A percentile compares a stretch with the other conserved stretches of the same genome.
These are phyloP conservation scores for Gymnopilus dilepis DNA, from an alignment of 768 basidiomycete genomes.

Conservation along the genomic window DNA sequence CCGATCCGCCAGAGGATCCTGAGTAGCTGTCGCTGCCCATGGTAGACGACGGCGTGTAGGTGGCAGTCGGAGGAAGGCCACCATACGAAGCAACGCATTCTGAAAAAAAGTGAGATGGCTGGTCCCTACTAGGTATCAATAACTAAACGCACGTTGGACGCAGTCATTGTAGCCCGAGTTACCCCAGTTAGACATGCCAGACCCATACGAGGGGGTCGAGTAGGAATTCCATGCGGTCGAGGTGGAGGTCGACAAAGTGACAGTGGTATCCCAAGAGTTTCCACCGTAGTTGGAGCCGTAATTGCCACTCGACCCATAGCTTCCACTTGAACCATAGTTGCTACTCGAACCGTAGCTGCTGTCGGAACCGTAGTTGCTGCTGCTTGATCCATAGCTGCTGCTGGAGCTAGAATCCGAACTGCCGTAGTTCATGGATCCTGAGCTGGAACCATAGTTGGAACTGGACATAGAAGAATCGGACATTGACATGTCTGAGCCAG, in stretches of 20 bases:
- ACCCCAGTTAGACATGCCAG: slow-evolving; percentile 64
- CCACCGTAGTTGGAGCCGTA: slow-evolving; percentile 14
- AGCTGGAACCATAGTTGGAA: slow-evolving; percentile 8
- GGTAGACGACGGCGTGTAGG: slow-evolving; percentile 32
- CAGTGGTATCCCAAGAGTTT: slow-evolving; percentile 16
- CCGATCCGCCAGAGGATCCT: slow-evolving; percentile 50
- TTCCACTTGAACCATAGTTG: slow-evolving; percentile 10
- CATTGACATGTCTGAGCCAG: slow-evolving; percentile 4
- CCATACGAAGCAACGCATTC: slow-evolving; percentile 74
- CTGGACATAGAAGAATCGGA: slow-evolving; percentile 3
- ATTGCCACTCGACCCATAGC: slow-evolving; percentile 28
- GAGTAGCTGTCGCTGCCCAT: slow-evolving; percentile 46
- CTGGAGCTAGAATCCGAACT: slow-evolving; percentile 14
- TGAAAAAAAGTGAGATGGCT: slow-evolving; percentile 26
- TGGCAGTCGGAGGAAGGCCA: slow-evolving; percentile 34
- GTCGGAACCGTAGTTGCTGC: slow-evolving; percentile 23
- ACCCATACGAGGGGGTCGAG: slow-evolving; percentile 62
- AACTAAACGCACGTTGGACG: slow-evolving; percentile 57
- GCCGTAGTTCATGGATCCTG: slow-evolving; percentile 8
- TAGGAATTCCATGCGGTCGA: slow-evolving; percentile 30
- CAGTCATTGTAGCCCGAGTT: slow-evolving; percentile 66
- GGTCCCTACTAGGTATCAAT: slow-evolving; percentile 29
- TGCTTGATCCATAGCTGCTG: slow-evolving; percentile 8
- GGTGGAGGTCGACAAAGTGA: slow-evolving; percentile 19
- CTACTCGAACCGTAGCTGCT: slow-evolving; percentile 13